These are phyloP conservation scores for Diaporthe batatas DNA, from an alignment of 2,329 filamentous ascomycete species.

Conservation along the genomic window DNA sequence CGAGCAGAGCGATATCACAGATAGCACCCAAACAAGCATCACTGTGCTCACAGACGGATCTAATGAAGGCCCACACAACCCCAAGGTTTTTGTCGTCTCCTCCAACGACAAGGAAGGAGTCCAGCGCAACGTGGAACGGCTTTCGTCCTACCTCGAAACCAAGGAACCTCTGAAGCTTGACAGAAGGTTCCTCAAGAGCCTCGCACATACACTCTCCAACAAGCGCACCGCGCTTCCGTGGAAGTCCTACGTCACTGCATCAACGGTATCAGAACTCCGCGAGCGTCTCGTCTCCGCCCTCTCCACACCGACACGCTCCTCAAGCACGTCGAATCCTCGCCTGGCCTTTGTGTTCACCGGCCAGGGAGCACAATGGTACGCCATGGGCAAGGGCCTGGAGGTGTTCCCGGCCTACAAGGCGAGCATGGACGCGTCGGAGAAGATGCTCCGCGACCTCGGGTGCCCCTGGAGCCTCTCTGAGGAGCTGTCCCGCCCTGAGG, in stretches of 20 bases:
- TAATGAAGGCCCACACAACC: not conserved
- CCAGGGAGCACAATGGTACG: conserved; percentile 43
- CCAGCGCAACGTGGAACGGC: not conserved
- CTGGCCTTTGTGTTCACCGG: conserved; percentile 42
- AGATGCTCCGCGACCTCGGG: conserved; percentile 44
- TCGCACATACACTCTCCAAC: conserved; percentile 48
- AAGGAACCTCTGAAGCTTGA: not conserved
- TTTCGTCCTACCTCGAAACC: conserved; percentile 10
- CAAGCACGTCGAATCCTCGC: conserved; percentile 9
- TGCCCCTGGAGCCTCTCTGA: conserved; percentile 45
- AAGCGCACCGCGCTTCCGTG: conserved; percentile 48
- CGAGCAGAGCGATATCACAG: too few species aligned
- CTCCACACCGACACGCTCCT: conserved; percentile 10
- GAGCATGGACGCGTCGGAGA: conserved; percentile 42
- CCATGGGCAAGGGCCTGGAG: conserved; percentile 44
- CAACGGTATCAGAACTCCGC: not conserved
- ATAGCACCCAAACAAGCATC: not conserved
- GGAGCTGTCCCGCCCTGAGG: not conserved
- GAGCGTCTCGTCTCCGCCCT: not conserved
- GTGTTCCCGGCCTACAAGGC: conserved; percentile 18
- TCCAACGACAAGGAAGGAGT: conserved; percentile 30
- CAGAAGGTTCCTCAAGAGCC: conserved; percentile 39
- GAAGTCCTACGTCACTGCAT: conserved; percentile 44
- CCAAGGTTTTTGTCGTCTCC: conserved; percentile 5
- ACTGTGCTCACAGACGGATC: not conserved